Base-by-base conservation (phyloP, 352 stramenopile species). In the Phytophthora nicotianae region DNA sequence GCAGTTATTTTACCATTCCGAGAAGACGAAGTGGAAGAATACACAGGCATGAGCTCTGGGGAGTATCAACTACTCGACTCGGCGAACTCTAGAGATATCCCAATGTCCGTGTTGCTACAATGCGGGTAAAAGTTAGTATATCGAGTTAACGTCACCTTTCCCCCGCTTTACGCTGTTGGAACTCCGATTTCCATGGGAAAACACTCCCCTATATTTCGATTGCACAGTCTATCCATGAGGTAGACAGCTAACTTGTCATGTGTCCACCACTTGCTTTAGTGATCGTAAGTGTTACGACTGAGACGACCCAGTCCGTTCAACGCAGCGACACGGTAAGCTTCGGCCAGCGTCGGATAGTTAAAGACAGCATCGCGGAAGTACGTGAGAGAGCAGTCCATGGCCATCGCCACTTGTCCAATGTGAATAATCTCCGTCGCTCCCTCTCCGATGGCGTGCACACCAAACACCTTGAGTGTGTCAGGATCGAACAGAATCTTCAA, bases 331-430 rank as follows among this genome's bases (percentile, higher is more conserved):
- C 90, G 91, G 48, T 97, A 97, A 16, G 89, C 89, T 65, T 97
- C 90, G n/a, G 89, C 89, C 20, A 97, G 67, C 11, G 89, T 97
- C 38, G 90, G 90, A 73, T 96, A 97, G 81, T 97, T 97, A 73
- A 97, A 97, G 16, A 97, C 89, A 13, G 90, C 86, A 57, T 94
- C 85, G 29, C 86, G 82, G 65, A 97, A 96, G 74, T 97, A 96
- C 26, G 89, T 90, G 41, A 97, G 50, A 47, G 86, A 85, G 65
- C 80, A 86, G 23, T 58, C 75, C 81, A 91, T 91, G 35, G 80
- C 79, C 62, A 95, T 93, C n/a, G 81, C 82, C 17, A 96, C 89
- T 63, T 97, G 89, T n/a, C 89, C 89, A 54, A 97, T 97, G 66
- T 97, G 89, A 62, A 97, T 96, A 70, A 96, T 96, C 63, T 97